Conservation (phyloP, 352 stramenopile genomes). For the Paralagenidium karlingii region DNA sequence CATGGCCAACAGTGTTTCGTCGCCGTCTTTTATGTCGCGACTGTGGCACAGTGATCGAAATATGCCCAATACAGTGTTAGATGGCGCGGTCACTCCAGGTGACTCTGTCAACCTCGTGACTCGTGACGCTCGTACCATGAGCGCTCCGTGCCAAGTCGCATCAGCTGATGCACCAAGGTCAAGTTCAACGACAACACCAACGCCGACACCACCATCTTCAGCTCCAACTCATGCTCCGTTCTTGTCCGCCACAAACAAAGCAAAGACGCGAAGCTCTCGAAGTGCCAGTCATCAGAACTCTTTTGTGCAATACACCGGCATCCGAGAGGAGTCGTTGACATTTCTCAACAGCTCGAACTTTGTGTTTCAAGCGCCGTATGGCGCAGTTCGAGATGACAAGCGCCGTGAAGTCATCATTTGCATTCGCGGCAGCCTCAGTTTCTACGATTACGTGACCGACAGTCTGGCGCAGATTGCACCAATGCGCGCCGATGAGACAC, state of each 20-base stretch:
- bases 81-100: too few species aligned
- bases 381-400: conserved; percentile 48
- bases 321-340: conserved; percentile 37
- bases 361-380: conserved; percentile 64
- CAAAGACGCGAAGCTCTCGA: conserved; percentile 24
- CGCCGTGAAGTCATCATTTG: conserved; percentile 61
- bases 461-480: conserved; percentile 45
- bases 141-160: too few species aligned
- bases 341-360: conserved; percentile 74
- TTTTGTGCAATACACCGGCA: conserved; percentile 60
- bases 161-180: too few species aligned
- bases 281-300: conserved; percentile 48
- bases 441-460: conserved; percentile 71
- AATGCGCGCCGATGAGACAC: conserved; percentile 44
- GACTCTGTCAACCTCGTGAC: too few species aligned
- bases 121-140: too few species aligned
- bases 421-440: conserved; percentile 61
- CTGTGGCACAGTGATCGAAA: too few species aligned
- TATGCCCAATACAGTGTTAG: too few species aligned
- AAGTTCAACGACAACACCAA: not conserved
- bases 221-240: not conserved
- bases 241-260: not conserved
- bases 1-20: too few species aligned
- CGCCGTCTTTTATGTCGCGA: too few species aligned
- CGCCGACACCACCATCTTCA: not conserved